A percentile compares a stretch with the other conserved stretches of the same genome.
Conservation (phyloP, 495 filamentous ascomycete species). For the Aspergillus homomorphus region DNA sequence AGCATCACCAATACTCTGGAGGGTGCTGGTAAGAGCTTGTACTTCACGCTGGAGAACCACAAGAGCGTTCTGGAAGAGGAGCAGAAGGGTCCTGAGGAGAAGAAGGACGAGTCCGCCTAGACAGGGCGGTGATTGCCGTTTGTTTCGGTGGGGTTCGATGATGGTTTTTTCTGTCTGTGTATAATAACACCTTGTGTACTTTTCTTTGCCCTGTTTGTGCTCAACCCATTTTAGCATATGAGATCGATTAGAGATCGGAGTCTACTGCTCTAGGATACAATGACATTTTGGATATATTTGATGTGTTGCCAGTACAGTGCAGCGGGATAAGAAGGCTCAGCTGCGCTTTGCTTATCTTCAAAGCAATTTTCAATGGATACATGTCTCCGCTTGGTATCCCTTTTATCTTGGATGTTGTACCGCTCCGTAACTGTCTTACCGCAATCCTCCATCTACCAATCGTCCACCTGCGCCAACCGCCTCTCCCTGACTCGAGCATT, state of each 20-base stretch:
- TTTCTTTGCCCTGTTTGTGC: constrained; percentile 11
- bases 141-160: neutral
- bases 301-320: neutral
- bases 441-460: constrained; percentile 22
- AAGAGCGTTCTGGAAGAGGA: constrained; percentile 75
- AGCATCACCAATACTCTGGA: constrained; percentile 72
- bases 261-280: constrained; percentile 12
- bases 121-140: neutral
- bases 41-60: constrained; percentile 78
- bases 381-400: too few relatives aligned
- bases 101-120: constrained; percentile 36
- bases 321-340: too few relatives aligned
- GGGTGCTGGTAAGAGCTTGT: constrained; percentile 72
- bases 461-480: constrained; percentile 16
- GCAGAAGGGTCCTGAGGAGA: constrained; percentile 36
- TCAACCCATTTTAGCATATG: constrained; percentile 19
- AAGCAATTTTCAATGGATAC: too few relatives aligned
- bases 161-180: constrained; percentile 28
- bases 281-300: constrained; percentile 7
- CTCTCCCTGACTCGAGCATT: constrained; percentile 70
- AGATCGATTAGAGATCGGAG: constrained; percentile 7
- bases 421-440: too few relatives aligned
- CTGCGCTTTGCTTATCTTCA: too few relatives aligned
- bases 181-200: constrained; percentile 31
- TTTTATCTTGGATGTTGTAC: neutral